A percentile compares a stretch with the other conserved stretches of the same genome.
Evolutionary conservation across 2,329 filamentous ascomycete genomes (phyloP).

Genomic region (Arthrobotrys sphaeroides): DNA sequence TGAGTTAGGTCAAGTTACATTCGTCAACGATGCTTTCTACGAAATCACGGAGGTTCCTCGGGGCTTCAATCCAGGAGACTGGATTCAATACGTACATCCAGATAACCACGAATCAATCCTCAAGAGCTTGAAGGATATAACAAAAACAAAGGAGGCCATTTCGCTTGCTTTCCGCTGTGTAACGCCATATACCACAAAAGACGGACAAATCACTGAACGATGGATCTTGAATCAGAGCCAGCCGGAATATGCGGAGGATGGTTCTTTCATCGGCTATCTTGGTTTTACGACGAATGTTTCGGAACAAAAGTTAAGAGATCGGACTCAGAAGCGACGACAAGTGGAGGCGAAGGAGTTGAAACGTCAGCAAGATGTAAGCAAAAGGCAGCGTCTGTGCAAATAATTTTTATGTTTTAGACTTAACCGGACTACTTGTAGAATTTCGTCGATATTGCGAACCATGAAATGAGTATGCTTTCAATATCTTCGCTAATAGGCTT

Average conservation of each 20-base stretch:
- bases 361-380: conserved; percentile 67
- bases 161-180: conserved; percentile 18
- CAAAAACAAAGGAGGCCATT: neutral
- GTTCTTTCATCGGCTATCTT: conserved; percentile 77
- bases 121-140: neutral
- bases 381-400: neutral
- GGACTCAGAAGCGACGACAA: conserved; percentile 77
- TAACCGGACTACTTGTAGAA: conserved; percentile 65
- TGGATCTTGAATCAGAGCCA: conserved; percentile 82
- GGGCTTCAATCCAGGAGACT: conserved; percentile 24
- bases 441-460: conserved; percentile 75
- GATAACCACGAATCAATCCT: neutral
- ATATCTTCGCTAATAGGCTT: neutral
- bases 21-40: conserved; percentile 81
- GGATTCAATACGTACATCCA: conserved; percentile 38
- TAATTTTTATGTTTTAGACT: neutral
- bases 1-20: conserved; percentile 74
- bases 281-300: conserved; percentile 87
- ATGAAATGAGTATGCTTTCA: conserved; percentile 35
- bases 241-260: conserved; percentile 73
- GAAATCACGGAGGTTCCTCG: conserved; percentile 58
- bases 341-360: conserved; percentile 85
- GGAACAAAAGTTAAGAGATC: conserved; percentile 84
- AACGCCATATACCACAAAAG: conserved; percentile 33
- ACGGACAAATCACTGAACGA: conserved; percentile 67